phyloP scores from a whole-genome alignment of 2,329 filamentous ascomycete genomes.

The Amylocarpus encephaloides region DNA sequence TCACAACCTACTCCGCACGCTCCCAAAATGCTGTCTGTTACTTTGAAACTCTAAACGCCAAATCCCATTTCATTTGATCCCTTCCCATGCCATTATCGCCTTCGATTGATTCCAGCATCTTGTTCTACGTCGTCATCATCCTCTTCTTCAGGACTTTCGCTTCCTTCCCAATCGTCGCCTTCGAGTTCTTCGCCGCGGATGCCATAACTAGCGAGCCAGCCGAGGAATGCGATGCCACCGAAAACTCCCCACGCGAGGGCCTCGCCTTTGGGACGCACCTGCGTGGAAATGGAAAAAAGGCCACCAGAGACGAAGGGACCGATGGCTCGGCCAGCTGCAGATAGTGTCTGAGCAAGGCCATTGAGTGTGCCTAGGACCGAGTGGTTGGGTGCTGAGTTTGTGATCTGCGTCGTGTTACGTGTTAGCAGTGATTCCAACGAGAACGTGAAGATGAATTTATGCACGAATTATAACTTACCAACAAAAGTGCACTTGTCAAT shows the following conservation, averaged over 20 bases:
- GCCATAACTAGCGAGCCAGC: constrained; percentile 72
- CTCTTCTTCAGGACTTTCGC: constrained; percentile 13
- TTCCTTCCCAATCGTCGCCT: constrained; percentile 28
- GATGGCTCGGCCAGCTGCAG: constrained; percentile 79
- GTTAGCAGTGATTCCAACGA: no score
- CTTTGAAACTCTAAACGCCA: no score
- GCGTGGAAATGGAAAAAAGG: constrained; percentile 73
- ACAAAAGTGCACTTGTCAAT: constrained; percentile 77
- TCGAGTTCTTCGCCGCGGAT: constrained; percentile 61
- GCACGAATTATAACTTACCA: constrained; percentile 51
- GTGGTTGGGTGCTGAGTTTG: constrained; percentile 83
- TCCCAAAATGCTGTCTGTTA: no score
- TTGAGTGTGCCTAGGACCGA: constrained; percentile 85
- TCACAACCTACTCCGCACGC: no score
- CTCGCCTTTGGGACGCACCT: constrained; percentile 73
- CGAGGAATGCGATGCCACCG: constrained; percentile 72
- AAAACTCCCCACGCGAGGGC: constrained; percentile 82
- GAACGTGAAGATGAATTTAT: background rate
- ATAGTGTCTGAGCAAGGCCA: constrained; percentile 88
- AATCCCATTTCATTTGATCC: background rate
- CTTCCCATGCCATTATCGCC: background rate
- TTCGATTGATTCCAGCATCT: background rate
- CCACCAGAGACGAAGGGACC: constrained; percentile 85
- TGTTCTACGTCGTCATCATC: constrained; percentile 22
- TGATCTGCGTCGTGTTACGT: constrained; percentile 54